Evolutionary conservation across 208 protist genomes (phyloP).

Genomic region (Acanthamoeba castellanii): DNA sequence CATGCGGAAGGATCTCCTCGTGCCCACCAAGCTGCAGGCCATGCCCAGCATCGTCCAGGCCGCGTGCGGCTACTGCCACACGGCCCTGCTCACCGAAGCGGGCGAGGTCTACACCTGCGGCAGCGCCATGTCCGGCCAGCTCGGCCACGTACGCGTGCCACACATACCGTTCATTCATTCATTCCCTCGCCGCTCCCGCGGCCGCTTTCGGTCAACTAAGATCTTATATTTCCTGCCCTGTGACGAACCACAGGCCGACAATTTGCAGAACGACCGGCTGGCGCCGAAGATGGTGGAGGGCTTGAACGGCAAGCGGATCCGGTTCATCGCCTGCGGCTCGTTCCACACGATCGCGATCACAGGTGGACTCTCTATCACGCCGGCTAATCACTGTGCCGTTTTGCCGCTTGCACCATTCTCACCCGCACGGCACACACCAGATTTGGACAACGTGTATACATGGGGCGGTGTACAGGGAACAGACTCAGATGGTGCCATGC

Average conservation of each 20-base stretch:
- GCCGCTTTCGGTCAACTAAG: too few relatives aligned
- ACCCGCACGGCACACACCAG: not conserved
- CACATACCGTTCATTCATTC: not conserved
- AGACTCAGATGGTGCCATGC: not conserved
- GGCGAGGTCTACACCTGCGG: conserved; percentile 56
- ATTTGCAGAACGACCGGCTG: conserved; percentile 28
- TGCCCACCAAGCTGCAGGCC: conserved; percentile 32
- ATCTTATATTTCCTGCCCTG: too few relatives aligned
- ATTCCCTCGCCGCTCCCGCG: too few relatives aligned
- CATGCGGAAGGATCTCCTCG: conserved; percentile 41
- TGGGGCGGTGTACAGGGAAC: conserved; percentile 37
- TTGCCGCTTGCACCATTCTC: not conserved
- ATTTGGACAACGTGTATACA: conserved; percentile 58
- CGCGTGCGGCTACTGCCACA: conserved; percentile 22
- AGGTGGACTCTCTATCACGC: not conserved
- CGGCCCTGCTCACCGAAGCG: conserved; percentile 39
- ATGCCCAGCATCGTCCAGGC: conserved; percentile 36
- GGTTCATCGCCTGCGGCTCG: conserved; percentile 35
- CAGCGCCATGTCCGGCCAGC: conserved; percentile 45
- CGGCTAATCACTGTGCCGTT: too few relatives aligned
- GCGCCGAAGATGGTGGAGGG: conserved; percentile 43
- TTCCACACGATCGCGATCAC: conserved; percentile 53
- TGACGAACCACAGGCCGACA: not conserved
- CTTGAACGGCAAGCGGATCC: conserved; percentile 42
- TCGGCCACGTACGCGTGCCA: not conserved